Evolutionary conservation across 176 grass and related monocot genomes (phyloP).

Genomic region (Aegilops bicornis): DNA sequence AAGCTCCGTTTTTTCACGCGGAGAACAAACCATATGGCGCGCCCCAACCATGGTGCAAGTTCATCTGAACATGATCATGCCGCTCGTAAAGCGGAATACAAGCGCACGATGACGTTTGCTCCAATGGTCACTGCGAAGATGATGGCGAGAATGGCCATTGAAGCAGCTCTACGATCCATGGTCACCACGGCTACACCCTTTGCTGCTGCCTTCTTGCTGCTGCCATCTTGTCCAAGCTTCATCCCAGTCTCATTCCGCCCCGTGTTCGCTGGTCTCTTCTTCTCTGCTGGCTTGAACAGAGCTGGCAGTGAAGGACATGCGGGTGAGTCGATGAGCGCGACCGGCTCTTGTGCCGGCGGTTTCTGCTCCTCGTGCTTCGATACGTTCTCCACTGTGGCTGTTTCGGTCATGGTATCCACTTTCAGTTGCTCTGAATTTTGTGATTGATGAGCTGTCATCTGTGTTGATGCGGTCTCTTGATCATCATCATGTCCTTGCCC

Average conservation of each 20-base stretch:
- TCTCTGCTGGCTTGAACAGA: constrained; percentile 10
- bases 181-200: neutral
- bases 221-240: constrained; percentile 34
- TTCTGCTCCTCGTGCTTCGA: constrained; percentile 24
- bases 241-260: constrained; percentile 26
- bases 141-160: constrained; percentile 31
- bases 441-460: neutral
- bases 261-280: neutral
- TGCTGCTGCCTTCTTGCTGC: neutral
- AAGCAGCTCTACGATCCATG: constrained; percentile 12
- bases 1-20: neutral
- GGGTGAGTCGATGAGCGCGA: neutral
- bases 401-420: neutral
- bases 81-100: constrained; percentile 15
- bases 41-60: neutral
- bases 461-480: constrained; percentile 15
- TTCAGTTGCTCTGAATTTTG: constrained; percentile 21
- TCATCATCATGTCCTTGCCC: neutral
- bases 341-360: neutral
- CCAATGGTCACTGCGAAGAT: constrained; percentile 29
- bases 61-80: constrained; percentile 18
- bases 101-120: constrained; percentile 9
- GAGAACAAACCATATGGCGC: neutral
- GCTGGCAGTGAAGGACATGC: neutral
- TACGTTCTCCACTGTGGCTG: neutral